Evolutionary conservation across 1,284 basidiomycete species (phyloP), one percentile per base, ranked within the genome.

Genomic region (Trametes hirsuta): DNA sequence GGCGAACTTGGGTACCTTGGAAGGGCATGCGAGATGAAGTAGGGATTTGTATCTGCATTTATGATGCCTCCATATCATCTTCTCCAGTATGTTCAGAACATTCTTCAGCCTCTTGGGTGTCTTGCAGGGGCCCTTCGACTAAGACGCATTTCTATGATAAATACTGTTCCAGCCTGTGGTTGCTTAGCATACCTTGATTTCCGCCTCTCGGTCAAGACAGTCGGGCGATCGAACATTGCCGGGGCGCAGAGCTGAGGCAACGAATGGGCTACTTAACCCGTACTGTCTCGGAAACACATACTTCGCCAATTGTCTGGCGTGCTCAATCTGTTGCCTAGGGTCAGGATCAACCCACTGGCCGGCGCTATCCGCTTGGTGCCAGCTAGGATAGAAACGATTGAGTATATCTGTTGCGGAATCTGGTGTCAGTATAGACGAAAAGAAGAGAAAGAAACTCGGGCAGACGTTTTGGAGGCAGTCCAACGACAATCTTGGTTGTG

Each of bases 211-310:
- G 66, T 90, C 83, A 10, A 75, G 69, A 68, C 85, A 88, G 67
- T 90, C 81, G 3, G 81, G 77, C 50, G 80, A 77, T 18, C 61
- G 57, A 22, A 57, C 49, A n/a, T 60, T 55, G 21, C 56, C 56
- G 35, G 51, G 48, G 5, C 25, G 47, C 3, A 47, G 48, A 58
- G 47, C 12, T 5, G 57, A 56, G 21, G 67, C 41, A 4, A 69
- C 71, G 60, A 85, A 94, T 3, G 86, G 80, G 63, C 79, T 91
- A 11, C 80, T 72, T 1, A 96, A 73, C 0, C 82, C 81, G 66
- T 89, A 93, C 65, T 94, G 91, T 34, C 86, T 80, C 6, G 93
- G 87, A 67, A 96, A 96, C 0, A 97, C 77, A 70, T 95, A 92
- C 76, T 94, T 95, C 22, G 87, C 80, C 1, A 93, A 72, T 66